Conservation (phyloP, 441 rosid species). For the Adansonia grandidieri region DNA sequence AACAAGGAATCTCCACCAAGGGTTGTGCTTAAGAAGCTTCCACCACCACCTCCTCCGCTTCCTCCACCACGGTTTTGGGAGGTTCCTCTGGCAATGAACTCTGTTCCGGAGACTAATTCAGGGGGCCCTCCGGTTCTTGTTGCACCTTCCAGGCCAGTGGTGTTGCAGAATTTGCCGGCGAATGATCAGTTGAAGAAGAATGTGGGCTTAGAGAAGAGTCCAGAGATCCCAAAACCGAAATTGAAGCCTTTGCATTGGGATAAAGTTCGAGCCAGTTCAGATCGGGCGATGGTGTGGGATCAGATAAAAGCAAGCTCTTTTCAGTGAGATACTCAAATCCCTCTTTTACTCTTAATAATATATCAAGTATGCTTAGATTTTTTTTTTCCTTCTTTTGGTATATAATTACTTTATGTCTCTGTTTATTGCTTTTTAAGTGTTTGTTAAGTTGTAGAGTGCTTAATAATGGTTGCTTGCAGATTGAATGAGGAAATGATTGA, state of each 20-base stretch:
- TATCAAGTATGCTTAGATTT: not conserved
- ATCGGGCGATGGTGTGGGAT: constrained; percentile 92
- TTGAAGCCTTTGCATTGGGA: constrained; percentile 95
- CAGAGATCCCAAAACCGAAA: constrained; percentile 60
- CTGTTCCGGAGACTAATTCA: constrained; percentile 17
- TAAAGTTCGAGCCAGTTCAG: constrained; percentile 87
- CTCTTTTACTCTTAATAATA: not conserved
- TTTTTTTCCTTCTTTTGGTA: not conserved
- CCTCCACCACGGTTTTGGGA: constrained; percentile 60
- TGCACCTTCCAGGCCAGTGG: constrained; percentile 42
- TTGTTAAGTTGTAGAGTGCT: constrained; percentile 29
- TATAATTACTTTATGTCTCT: constrained; percentile 13
- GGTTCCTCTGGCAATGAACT: constrained; percentile 31
- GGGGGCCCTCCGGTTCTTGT: constrained; percentile 48
- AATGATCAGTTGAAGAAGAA: constrained; percentile 34
- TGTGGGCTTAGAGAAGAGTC: constrained; percentile 42
- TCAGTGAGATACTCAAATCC: constrained; percentile 57
- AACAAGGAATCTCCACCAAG: constrained; percentile 25
- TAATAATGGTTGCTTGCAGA: constrained; percentile 41
- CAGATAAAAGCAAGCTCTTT: constrained; percentile 83
- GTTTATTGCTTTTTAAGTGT: not conserved
- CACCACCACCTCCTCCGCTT: constrained; percentile 63
- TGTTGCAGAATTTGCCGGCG: constrained; percentile 28
- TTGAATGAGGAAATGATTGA: constrained; percentile 95
- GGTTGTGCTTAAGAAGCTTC: constrained; percentile 43